Evolutionary conservation across 257 asterid species (phyloP), one percentile per base, ranked within the genome.

Genomic region (Striga asiatica): DNA sequence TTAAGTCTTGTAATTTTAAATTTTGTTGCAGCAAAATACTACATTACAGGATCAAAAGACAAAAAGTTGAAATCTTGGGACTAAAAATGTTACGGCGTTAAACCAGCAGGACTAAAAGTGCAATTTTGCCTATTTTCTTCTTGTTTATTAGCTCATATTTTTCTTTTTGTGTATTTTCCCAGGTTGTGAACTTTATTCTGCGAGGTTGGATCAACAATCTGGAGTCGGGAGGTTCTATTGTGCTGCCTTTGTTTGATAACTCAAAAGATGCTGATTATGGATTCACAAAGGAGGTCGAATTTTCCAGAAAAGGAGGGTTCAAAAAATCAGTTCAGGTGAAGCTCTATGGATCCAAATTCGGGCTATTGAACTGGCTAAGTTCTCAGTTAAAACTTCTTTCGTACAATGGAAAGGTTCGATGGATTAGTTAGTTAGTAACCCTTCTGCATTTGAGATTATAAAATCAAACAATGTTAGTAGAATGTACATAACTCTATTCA

Each of bases 121-220:
- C n/a, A n/a, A n/a, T n/a, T n/a, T n/a, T n/a, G n/a, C n/a, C n/a
- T n/a, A n/a, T n/a, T n/a, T n/a, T n/a, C 21, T 27, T 4, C 17
- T 37, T 6, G 38, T 50, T 18, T 32, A 6, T n/a, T 3, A 25
- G 8, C 25, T 54, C 8, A 31, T 22, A 8, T 57, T 17, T 51
- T 48, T 1, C 17, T 11, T 0, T 35, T 35, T 11, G n/a, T 35
- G n/a, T 12, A 10, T 35, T 19, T 0, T 16, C 56, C 35, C 76
- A 86, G 98, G 94, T 91, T 42, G 96, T 91, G 71, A 91, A 91
- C 43, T 87, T 65, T 69, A 56, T 87, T 27, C 70, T 91, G 51
- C 89, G 95, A 0, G 94, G 95, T 19, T 91, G 98, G 98, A 84
- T 91, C 32, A 80, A 60, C 51, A 78, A 71, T 61, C 58, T 91